phyloP scores from a whole-genome alignment of 1,284 basidiomycete genomes.

The Cryptococcus hybrid region DNA sequence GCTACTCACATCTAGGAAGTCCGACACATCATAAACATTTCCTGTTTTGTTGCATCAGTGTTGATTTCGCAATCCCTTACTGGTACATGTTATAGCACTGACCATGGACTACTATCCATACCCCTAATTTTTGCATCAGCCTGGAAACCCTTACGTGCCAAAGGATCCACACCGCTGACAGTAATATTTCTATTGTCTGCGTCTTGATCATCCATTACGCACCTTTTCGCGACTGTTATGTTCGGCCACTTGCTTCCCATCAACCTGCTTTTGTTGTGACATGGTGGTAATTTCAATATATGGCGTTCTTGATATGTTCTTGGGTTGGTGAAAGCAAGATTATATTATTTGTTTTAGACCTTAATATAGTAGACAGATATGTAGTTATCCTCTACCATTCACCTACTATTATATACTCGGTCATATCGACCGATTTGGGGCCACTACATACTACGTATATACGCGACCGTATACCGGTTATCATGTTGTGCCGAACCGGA shows the following conservation, averaged over 20 bases:
- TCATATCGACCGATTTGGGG: no score
- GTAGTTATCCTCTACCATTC: no score
- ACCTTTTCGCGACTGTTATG: constrained; percentile 48
- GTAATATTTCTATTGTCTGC: neutral
- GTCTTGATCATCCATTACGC: constrained; percentile 1
- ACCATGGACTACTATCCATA: constrained; percentile 89
- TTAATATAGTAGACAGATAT: no score
- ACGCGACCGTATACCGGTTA: no score
- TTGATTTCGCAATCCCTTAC: neutral
- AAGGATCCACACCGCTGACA: neutral
- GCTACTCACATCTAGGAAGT: constrained; percentile 62
- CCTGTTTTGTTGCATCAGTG: constrained; percentile 44
- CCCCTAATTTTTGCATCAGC: constrained; percentile 53
- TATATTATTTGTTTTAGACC: no score
- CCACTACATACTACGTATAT: no score
- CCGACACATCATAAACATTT: constrained; percentile 72
- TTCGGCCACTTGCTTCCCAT: constrained; percentile 46
- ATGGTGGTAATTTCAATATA: neutral
- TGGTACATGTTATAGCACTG: constrained; percentile 18
- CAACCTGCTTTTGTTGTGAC: constrained; percentile 30
- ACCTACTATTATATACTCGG: no score
- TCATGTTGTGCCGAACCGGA: no score
- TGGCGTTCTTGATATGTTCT: no score
- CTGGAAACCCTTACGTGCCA: no score
- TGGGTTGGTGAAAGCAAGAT: no score